Evolutionary conservation across 805 yeast genomes (phyloP), one percentile per base, ranked within the genome.

Genomic region (Wickerhamiella occidentalis): DNA sequence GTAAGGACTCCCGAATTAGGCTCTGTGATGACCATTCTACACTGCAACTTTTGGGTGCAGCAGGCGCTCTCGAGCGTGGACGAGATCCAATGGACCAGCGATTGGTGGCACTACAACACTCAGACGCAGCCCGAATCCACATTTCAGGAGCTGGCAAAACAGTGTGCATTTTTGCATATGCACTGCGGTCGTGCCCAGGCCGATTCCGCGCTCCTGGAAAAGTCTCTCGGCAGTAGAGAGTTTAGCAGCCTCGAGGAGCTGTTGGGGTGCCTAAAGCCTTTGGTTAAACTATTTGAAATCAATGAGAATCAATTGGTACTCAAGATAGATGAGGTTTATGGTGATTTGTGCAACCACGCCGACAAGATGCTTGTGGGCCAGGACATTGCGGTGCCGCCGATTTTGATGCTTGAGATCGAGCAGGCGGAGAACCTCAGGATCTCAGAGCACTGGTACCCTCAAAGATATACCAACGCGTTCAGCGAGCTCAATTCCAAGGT

Each of bases 1-100:
- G 15, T 9, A 8, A 6, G 25, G 18, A 15, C 38, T 9, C 42
- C 43, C 29, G 43, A 45, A 7, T n/a, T 45, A 7, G 48, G 48
- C 12, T 33, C 48, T 18, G 17, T 37, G 13, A 12, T 45, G 22
- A 45, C 48, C 18, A 36, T 45, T 8, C 25, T 45, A 7, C n/a
- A 17, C 28, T 17, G 43, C 26, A 23, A 22, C 17, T 26, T 28
- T 17, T 35, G 41, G 38, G 42, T 26, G 15, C 48, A 45, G 36
- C 22, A 37, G 21, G n/a, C 22, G n/a, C 68, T 88, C 52, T 68
- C 76, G 54, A 55, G 69, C 26, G 61, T 88, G 49, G 65, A 75
- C 52, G 67, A 68, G 0, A 69, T 87, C 47, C 88, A 86, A 19
- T 88, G 95, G 95, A 62, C 69, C 12, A 71, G 78, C n/a, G 74